phyloP scores from a whole-genome alignment of 106 monocot genomes.

The Apostasia shenzhenica region DNA sequence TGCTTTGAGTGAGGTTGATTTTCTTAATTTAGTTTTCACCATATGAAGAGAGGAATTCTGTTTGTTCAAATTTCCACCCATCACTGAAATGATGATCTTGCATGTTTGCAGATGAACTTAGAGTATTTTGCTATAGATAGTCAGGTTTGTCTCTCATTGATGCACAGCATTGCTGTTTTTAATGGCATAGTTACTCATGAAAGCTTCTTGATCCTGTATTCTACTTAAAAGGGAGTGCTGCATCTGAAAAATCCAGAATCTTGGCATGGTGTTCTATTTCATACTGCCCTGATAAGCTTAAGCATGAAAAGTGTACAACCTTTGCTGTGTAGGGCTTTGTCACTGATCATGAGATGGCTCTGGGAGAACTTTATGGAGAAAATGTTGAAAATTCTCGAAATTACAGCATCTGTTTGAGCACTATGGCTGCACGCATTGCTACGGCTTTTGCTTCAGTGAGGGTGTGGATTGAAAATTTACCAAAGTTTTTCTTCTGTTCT shows the following conservation, averaged over 20 bases:
- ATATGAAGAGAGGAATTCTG: neutral
- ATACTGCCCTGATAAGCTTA: neutral
- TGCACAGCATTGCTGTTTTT: neutral
- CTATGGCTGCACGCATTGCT: conserved; percentile 60
- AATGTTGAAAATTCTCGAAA: conserved; percentile 31
- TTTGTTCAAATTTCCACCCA: neutral
- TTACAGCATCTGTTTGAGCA: conserved; percentile 39
- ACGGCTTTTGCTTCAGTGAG: conserved; percentile 60
- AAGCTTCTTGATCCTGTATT: neutral
- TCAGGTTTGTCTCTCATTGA: conserved; percentile 34
- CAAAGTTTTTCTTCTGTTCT: neutral
- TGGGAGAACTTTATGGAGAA: conserved; percentile 52
- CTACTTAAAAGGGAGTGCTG: neutral
- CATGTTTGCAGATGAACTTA: conserved; percentile 73
- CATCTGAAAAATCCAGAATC: neutral
- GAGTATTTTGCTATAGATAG: conserved; percentile 73
- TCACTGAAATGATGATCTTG: conserved; percentile 1
- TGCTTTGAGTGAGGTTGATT: conserved; percentile 67
- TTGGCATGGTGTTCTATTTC: neutral
- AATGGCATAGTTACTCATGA: neutral
- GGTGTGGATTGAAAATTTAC: conserved; percentile 25
- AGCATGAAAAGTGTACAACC: neutral
- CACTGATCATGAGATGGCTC: conserved; percentile 72
- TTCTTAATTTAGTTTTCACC: neutral
- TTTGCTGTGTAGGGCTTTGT: conserved; percentile 44